Percentiles rank a stretch among this genome's conserved stretches.
Conservation (phyloP, 2,329 filamentous ascomycete genomes). For the Colletotrichum caudatum region DNA sequence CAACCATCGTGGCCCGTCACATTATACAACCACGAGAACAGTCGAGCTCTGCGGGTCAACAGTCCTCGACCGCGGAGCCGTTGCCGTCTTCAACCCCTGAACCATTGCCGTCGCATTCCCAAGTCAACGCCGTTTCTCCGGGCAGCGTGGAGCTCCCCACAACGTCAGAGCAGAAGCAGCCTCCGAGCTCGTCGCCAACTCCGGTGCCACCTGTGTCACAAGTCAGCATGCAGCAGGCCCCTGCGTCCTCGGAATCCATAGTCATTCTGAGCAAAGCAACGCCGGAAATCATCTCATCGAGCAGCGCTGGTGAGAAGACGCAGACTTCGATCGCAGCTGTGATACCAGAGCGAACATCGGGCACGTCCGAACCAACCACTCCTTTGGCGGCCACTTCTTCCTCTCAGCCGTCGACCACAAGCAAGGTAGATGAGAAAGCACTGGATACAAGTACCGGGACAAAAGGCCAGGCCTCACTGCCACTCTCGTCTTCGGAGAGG, state of each 20-base stretch:
- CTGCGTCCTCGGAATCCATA: not conserved
- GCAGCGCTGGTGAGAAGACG: too few species aligned
- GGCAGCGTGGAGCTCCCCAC: not conserved
- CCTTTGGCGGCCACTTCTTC: not conserved
- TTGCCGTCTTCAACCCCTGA: not conserved
- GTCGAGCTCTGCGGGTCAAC: not conserved
- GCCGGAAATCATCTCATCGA: not conserved
- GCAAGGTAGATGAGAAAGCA: not conserved
- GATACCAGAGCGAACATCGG: not conserved
- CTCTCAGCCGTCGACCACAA: not conserved
- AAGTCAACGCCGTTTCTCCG: not conserved
- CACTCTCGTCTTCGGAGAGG: not conserved
- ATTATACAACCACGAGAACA: not conserved
- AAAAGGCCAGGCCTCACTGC: not conserved
- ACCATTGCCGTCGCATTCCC: not conserved
- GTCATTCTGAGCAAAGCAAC: too few species aligned
- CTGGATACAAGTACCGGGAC: too few species aligned
- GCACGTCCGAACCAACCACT: not conserved
- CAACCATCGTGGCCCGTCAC: conserved; percentile 42
- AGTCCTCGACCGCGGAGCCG: conserved; percentile 4
- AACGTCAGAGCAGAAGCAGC: conserved; percentile 2
- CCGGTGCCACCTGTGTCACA: too few species aligned
- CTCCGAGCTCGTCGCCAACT: too few species aligned
- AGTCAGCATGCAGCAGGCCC: not conserved
- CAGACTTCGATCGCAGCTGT: not conserved